Conservation (phyloP, 106 monocot species). For the Xerophyta viscosa region DNA sequence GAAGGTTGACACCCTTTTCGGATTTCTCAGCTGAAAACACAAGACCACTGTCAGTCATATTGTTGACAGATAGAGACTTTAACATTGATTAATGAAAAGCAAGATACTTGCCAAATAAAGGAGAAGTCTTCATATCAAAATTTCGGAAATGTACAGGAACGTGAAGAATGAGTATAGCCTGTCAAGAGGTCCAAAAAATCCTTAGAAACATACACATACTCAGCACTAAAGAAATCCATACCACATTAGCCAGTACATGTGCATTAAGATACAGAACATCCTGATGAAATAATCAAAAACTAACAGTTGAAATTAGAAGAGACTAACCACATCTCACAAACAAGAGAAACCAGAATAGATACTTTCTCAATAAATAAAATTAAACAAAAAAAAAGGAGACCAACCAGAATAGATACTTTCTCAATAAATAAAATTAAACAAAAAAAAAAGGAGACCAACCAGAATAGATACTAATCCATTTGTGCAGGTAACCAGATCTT, state of each 20-base stretch:
- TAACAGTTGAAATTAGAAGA: too few species aligned
- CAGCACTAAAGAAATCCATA: neutral
- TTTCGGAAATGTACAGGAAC: conserved; percentile 65
- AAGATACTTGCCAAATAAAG: conserved; percentile 38
- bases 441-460: conserved; percentile 25
- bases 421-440: neutral
- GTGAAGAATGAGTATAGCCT: conserved; percentile 84
- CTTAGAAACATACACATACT: neutral
- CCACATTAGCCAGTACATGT: too few species aligned
- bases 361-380: too few species aligned
- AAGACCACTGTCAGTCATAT: neutral
- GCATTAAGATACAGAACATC: too few species aligned
- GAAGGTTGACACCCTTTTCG: conserved; percentile 72
- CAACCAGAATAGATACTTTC: conserved; percentile 35
- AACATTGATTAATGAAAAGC: neutral
- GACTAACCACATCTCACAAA: too few species aligned
- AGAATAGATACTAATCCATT: conserved; percentile 85
- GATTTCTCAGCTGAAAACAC: conserved; percentile 53
- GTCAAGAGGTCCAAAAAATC: conserved; percentile 3
- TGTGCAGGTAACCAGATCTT: conserved; percentile 85
- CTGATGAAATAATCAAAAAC: too few species aligned
- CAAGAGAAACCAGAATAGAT: too few species aligned
- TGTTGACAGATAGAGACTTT: neutral
- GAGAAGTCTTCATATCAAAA: conserved; percentile 36
- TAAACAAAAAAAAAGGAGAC: neutral